These are phyloP conservation scores for Aspergillus sp. DNA, from an alignment of 2,329 filamentous ascomycete genomes.

Conservation along the genomic window DNA sequence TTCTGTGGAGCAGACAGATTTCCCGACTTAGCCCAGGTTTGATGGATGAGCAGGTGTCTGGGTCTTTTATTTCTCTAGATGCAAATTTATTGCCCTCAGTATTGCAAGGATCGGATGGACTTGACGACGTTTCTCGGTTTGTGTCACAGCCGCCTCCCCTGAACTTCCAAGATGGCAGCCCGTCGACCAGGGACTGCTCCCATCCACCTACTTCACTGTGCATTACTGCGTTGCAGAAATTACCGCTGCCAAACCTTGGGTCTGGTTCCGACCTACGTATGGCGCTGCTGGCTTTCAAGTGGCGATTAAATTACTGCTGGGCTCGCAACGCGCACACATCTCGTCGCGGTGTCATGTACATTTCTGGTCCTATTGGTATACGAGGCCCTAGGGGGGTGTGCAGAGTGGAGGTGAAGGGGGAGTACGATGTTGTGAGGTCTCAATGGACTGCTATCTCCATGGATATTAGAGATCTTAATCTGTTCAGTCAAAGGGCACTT, in stretches of 20 bases:
- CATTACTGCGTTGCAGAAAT: slow-evolving; percentile 34
- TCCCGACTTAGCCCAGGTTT: slow-evolving; percentile 23
- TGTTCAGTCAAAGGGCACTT: slow-evolving; percentile 31
- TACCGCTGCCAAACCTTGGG: slow-evolving; percentile 37
- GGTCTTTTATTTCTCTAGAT: slow-evolving; percentile 17
- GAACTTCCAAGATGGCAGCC: slow-evolving; percentile 16
- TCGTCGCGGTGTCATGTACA: slow-evolving; percentile 36
- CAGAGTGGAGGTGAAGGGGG: slow-evolving; percentile 38
- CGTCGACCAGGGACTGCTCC: slow-evolving; percentile 18
- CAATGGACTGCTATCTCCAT: slow-evolving; percentile 35
- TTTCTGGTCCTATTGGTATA: slow-evolving; percentile 37
- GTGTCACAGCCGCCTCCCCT: slow-evolving; percentile 21
- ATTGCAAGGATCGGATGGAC: slow-evolving; percentile 18
- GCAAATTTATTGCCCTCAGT: slow-evolving; percentile 16
- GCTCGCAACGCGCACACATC: slow-evolving; percentile 23
- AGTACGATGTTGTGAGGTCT: slow-evolving; percentile 36
- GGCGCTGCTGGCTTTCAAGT: slow-evolving; percentile 36
- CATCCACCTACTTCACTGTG: slow-evolving; percentile 30
- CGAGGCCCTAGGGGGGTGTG: slow-evolving; percentile 37
- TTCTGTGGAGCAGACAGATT: slow-evolving; percentile 32
- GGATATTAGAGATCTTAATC: slow-evolving; percentile 34
- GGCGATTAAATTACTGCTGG: slow-evolving; percentile 29
- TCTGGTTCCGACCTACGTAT: slow-evolving; percentile 37
- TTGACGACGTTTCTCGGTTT: slow-evolving; percentile 21
- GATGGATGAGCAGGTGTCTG: slow-evolving; percentile 15